Base-by-base conservation (phyloP, 202 grass and related monocot species). In the Carex sylvatica region DNA sequence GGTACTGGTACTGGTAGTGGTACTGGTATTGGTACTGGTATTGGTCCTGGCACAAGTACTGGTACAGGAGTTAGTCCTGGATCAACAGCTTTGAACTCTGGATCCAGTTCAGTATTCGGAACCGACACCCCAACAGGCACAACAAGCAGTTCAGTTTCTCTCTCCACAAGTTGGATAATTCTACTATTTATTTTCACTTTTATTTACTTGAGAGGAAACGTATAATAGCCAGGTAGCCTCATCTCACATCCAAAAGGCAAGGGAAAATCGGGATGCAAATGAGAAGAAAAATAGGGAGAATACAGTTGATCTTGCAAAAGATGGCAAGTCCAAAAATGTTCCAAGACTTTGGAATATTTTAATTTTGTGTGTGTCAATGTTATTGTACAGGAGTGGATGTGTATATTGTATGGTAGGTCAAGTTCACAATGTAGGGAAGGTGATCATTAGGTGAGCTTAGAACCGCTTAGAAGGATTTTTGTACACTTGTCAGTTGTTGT, bases 101-200 rank as follows among this genome's bases (percentile, higher is more conserved):
- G 87, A 62, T 88, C 89, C 14, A 88, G 76, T 54, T 88, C 95
- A 2, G 90, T 87, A 66, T 98, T 88, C 51, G 92, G 91, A 20
- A 81, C 86, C 1, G 85, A 84, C 53, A 91, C 28, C 72, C 87
- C 86, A 2, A 83, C 89, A 13, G 76, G 87, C 80, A 15, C 90
- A 30, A 70, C 74, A 62, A 84, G 82, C 64, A 80, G 62, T 72
- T 69, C 84, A 8, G 58, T 85, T 9, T 22, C 84, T 68, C 77
- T 80, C 18, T 87, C 89, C 6, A 64, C 62, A 28, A 7, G 78
- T 81, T 89, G 87, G 88, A 80, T 76, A 16, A 51, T 28, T 6
- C 19, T 80, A 54, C 13, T 73, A 12, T 80, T 89, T 86, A 60
- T 89, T 80, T 62, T 83, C 30, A 73, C 80, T 54, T 70, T 73